Evolutionary conservation across 495 filamentous ascomycete genomes (phyloP), one percentile per base, ranked within the genome.

Genomic region (Hypoxylon fragiforme): DNA sequence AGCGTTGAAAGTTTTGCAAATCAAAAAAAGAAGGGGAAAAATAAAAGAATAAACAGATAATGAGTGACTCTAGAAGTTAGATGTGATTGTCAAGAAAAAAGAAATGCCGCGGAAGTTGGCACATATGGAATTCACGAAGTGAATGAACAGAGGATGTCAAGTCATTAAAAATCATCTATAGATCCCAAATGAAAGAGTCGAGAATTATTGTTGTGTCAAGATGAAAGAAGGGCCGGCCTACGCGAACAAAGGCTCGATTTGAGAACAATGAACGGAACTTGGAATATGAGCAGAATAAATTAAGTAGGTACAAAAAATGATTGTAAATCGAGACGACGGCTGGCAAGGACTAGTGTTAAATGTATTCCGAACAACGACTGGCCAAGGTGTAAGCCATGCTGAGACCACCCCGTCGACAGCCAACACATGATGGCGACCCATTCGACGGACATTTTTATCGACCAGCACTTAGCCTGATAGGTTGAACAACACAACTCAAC

Each of bases 1-100:
- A 52, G 65, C 62, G 39, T 63, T 52, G 37, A 60, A n/a, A 32
- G 7, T 67, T 48, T 16, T 38, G 28, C 46, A 39, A 20, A 14
- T 35, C 13, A 32, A 32, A 54, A 41, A 30, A 13, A 43, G 34
- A 57, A 38, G n/a, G n/a, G n/a, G n/a, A n/a, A n/a, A n/a, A n/a
- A n/a, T n/a, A n/a, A n/a, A n/a, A n/a, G n/a, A n/a, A n/a, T n/a
- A n/a, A n/a, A n/a, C n/a, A n/a, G 2, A 12, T 26, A 51, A 32
- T 20, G 26, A 39, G 11, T 34, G 12, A 22, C 24, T 7, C 18
- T 19, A 16, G 39, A 41, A 37, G 39, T 39, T 37, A 22, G 26
- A 21, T 30, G 28, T 49, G 11, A 42, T 20, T 31, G 37, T 41
- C 32, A 38, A 31, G 26, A 19, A 38, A 31, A 20, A 19, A 38